Percentiles rank a stretch among this genome's conserved stretches.
Evolutionary conservation across 1,284 basidiomycete species (phyloP).

Genomic region (Trichosporon inkin): DNA sequence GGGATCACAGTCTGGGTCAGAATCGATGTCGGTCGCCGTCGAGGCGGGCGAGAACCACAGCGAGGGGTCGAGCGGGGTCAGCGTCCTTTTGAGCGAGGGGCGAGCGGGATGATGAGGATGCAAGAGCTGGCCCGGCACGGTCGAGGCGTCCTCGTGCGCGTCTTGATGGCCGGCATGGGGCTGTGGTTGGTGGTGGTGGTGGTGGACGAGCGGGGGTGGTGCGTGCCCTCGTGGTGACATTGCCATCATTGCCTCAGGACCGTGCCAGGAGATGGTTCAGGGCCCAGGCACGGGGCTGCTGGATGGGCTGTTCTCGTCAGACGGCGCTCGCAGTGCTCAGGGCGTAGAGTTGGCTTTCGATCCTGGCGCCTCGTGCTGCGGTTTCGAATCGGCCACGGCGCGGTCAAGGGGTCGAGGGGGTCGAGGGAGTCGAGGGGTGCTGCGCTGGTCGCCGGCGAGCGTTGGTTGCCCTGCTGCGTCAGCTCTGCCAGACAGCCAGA

Average conservation of each 20-base stretch:
- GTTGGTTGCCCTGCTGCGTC: no score
- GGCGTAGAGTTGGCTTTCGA: no score
- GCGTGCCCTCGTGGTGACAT: not conserved
- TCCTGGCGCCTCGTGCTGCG: no score
- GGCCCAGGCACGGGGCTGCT: not conserved
- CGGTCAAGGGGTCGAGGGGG: no score
- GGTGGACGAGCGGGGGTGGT: not conserved
- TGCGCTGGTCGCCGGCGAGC: no score
- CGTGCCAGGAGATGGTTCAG: not conserved
- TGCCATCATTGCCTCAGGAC: not conserved
- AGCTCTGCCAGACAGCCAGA: no score
- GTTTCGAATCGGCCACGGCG: no score
- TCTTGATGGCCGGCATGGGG: not conserved
- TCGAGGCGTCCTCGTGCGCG: not conserved
- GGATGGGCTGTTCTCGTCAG: no score
- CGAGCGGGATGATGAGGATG: not conserved
- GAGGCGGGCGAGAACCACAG: not conserved
- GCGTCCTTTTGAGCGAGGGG: not conserved
- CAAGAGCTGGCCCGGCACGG: not conserved
- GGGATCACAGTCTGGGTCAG: not conserved
- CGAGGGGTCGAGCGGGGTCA: not conserved
- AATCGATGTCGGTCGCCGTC: not conserved
- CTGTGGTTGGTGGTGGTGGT: not conserved
- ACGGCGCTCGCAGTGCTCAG: no score
- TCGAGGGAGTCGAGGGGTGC: no score